These are phyloP conservation scores for Raffaelea arxii DNA, from an alignment of 2,329 filamentous ascomycete genomes.

Conservation along the genomic window DNA sequence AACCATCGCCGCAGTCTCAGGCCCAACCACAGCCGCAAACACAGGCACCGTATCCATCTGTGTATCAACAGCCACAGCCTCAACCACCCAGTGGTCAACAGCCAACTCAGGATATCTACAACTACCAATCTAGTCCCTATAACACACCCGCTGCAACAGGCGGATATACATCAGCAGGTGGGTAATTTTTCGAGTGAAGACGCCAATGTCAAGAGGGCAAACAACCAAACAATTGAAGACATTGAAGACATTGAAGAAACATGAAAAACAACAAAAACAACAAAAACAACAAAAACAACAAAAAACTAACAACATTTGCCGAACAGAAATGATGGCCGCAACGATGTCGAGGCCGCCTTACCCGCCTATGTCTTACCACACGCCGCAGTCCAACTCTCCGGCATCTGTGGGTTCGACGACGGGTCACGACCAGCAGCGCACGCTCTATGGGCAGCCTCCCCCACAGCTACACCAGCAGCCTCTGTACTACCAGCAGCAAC, in stretches of 20 bases:
- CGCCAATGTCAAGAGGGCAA: too few relatives aligned
- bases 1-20: slow-evolving; percentile 46
- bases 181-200: too few relatives aligned
- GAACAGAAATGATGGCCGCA: slow-evolving; percentile 55
- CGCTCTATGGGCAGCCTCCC: slow-evolving; percentile 71
- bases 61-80: slow-evolving; percentile 55
- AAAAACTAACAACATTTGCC: background rate
- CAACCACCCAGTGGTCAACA: slow-evolving; percentile 53
- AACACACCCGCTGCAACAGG: slow-evolving; percentile 71
- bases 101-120: slow-evolving; percentile 62
- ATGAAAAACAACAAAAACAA: background rate
- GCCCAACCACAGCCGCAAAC: slow-evolving; percentile 49
- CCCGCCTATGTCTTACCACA: slow-evolving; percentile 84
- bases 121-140: slow-evolving; percentile 72
- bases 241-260: too few relatives aligned
- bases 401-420: slow-evolving; percentile 86
- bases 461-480: slow-evolving; percentile 70
- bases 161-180: slow-evolving; percentile 81
- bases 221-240: too few relatives aligned
- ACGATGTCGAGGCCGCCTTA: slow-evolving; percentile 68
- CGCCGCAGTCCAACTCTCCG: slow-evolving; percentile 89
- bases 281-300: background rate
- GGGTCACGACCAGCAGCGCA: slow-evolving; percentile 79
- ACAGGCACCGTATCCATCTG: slow-evolving; percentile 56
- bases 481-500: slow-evolving; percentile 64